Conservation (phyloP, 495 filamentous ascomycete species). For the Coniosporium apollinis region DNA sequence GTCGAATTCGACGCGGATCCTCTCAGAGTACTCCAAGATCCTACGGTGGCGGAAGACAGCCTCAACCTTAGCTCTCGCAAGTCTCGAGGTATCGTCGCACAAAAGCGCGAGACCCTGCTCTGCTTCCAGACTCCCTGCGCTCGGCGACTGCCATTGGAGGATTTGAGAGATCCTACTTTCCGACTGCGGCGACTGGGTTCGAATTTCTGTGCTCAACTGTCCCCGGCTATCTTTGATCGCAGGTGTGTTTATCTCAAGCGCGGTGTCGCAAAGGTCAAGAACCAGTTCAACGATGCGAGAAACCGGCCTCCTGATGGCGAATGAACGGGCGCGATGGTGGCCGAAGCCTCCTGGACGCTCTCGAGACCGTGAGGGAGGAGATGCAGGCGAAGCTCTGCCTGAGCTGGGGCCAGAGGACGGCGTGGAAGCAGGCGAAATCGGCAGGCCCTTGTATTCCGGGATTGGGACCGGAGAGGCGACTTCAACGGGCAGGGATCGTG, state of each 20-base stretch:
- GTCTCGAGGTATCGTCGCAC: conserved; percentile 70
- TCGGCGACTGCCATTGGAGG: conserved; percentile 85
- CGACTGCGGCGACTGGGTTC: conserved; percentile 87
- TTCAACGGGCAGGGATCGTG: conserved; percentile 40
- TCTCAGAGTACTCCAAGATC: conserved; percentile 89
- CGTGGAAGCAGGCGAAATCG: conserved; percentile 58
- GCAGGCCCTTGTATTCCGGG: conserved; percentile 80
- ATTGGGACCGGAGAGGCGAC: conserved; percentile 31
- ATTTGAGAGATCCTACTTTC: conserved; percentile 87
- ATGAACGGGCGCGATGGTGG: conserved; percentile 60
- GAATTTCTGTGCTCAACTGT: conserved; percentile 46
- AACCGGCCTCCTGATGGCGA: conserved; percentile 76
- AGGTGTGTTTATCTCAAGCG: conserved; percentile 85
- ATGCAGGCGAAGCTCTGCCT: conserved; percentile 48
- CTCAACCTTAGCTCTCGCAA: conserved; percentile 77
- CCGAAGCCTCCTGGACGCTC: conserved; percentile 59
- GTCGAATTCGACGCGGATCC: conserved; percentile 84
- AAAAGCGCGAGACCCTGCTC: conserved; percentile 81
- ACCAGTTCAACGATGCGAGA: conserved; percentile 87
- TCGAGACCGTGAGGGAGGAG: conserved; percentile 52
- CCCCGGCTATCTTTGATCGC: conserved; percentile 66
- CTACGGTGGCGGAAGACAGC: conserved; percentile 77
- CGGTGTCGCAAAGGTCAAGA: conserved; percentile 88
- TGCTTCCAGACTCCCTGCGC: conserved; percentile 79
- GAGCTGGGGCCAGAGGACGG: conserved; percentile 45